These are phyloP conservation scores for Obba rivulosa DNA, from an alignment of 768 basidiomycete genomes.

Conservation along the genomic window DNA sequence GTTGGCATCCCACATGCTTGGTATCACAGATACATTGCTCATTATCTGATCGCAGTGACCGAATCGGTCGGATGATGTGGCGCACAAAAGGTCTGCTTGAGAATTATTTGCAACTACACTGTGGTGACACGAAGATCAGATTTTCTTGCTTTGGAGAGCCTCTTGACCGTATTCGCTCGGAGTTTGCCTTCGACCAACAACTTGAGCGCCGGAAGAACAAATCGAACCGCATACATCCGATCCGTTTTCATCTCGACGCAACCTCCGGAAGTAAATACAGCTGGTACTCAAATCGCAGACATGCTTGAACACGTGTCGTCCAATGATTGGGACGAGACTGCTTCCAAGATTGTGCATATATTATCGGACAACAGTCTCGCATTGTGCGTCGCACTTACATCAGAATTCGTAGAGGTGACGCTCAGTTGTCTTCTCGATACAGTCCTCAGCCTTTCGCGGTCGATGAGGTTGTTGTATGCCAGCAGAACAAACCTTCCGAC, in stretches of 20 bases:
- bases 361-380: constrained; percentile 40
- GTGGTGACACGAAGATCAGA: constrained; percentile 27
- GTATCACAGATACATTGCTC: not conserved
- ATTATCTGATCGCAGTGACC: constrained; percentile 1
- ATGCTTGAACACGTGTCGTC: constrained; percentile 37
- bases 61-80: constrained; percentile 44
- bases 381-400: constrained; percentile 36
- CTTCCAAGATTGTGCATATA: constrained; percentile 39
- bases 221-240: constrained; percentile 41
- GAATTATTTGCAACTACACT: not conserved
- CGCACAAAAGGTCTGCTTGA: constrained; percentile 39
- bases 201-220: constrained; percentile 25
- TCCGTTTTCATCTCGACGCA: constrained; percentile 38
- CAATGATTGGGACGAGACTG: constrained; percentile 50
- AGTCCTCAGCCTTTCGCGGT: constrained; percentile 61
- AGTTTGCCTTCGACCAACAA: constrained; percentile 42
- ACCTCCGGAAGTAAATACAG: constrained; percentile 30
- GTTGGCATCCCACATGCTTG: constrained; percentile 25
- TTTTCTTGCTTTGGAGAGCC: constrained; percentile 51
- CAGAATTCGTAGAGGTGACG: constrained; percentile 1
- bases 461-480: constrained; percentile 34
- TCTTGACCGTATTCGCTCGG: constrained; percentile 52
- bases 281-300: constrained; percentile 32
- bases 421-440: not conserved
- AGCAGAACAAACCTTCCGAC: constrained; percentile 32